phyloP scores from a whole-genome alignment of 2,329 filamentous ascomycete genomes.

The Talaromyces sp. region DNA sequence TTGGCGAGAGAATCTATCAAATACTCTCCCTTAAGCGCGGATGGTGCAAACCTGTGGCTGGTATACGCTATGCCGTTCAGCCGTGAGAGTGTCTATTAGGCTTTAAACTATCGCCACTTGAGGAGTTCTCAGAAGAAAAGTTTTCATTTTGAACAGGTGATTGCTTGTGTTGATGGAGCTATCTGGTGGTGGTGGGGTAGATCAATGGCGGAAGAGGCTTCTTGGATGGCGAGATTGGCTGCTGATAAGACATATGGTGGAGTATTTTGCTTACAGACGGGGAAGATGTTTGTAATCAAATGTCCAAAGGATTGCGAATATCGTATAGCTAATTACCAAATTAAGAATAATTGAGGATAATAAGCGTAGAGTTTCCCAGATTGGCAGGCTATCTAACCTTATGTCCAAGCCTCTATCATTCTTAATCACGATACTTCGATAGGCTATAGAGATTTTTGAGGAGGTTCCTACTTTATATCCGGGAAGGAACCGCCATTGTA shows the following conservation, averaged over 20 bases:
- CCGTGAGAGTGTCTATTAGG: neutral
- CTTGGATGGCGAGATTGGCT: conserved; percentile 1
- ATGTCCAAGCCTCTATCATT: too few species aligned
- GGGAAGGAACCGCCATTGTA: too few species aligned
- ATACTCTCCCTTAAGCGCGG: neutral
- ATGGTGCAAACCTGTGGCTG: conserved; percentile 1
- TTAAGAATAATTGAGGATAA: neutral
- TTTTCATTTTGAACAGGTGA: neutral
- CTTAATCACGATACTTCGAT: too few species aligned
- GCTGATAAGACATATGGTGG: neutral
- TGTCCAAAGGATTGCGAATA: neutral
- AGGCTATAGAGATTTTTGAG: too few species aligned
- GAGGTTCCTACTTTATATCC: too few species aligned
- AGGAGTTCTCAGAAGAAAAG: neutral
- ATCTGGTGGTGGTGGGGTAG: neutral
- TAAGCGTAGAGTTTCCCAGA: neutral
- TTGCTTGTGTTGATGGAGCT: neutral
- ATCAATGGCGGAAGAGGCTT: conserved; percentile 4
- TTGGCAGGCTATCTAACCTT: neutral
- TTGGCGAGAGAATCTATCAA: neutral
- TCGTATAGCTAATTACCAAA: neutral
- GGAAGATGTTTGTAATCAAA: neutral
- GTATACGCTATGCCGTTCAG: neutral
- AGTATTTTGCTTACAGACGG: neutral
- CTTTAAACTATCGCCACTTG: neutral